phyloP scores from a whole-genome alignment of 108 stramenopile species.

The Ochromonas danica region DNA sequence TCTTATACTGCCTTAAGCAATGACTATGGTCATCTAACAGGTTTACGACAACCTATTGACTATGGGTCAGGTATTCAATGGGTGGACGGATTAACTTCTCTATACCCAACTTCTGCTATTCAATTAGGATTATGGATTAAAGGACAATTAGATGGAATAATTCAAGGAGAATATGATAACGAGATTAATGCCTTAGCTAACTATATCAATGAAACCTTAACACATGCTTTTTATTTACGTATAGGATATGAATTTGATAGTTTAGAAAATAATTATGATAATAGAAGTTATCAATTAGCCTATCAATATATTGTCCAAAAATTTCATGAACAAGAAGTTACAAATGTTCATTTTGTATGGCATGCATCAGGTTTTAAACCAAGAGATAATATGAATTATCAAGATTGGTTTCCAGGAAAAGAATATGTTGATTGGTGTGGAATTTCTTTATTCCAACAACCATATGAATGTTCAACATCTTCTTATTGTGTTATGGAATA shows the following conservation, averaged over 20 bases:
- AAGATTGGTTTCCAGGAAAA: conserved; percentile 31
- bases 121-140: conserved; percentile 24
- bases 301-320: not conserved
- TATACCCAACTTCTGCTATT: not conserved
- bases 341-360: conserved; percentile 31
- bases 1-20: conserved; percentile 22
- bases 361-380: not conserved
- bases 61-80: conserved; percentile 37
- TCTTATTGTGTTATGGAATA: not conserved
- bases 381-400: not conserved
- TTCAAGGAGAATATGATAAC: not conserved
- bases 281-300: not conserved
- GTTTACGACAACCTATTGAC: not conserved
- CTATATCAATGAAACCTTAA: not conserved
- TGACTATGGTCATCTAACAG: no score
- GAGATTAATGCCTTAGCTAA: not conserved
- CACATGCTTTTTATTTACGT: conserved; percentile 7
- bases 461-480: conserved; percentile 22
- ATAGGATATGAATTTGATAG: conserved; percentile 41
- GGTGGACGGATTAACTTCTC: not conserved
- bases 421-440: conserved; percentile 35
- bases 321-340: not conserved
- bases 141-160: not conserved
- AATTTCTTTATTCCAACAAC: conserved; percentile 39
- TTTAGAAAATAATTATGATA: not conserved